Percentiles rank a stretch among this genome's conserved stretches.
These are phyloP conservation scores for Biscogniauxia mediterranea DNA, from an alignment of 2,329 filamentous ascomycete genomes.

Conservation along the genomic window DNA sequence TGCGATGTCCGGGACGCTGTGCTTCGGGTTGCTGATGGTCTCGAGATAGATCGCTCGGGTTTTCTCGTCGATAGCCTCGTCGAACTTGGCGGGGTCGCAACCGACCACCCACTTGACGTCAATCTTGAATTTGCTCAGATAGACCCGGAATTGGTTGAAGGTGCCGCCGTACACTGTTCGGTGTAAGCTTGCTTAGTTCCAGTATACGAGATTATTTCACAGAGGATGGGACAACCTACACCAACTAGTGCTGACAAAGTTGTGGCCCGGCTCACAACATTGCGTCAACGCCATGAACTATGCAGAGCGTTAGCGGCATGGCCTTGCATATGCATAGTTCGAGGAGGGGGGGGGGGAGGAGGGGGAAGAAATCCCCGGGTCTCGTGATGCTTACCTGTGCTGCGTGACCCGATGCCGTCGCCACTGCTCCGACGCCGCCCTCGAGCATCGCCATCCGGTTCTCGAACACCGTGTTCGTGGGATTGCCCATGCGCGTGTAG, in stretches of 20 bases:
- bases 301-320: slow-evolving; percentile 5
- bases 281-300: slow-evolving; percentile 38
- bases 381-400: slow-evolving; percentile 27
- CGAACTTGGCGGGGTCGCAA: slow-evolving; percentile 31
- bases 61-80: slow-evolving; percentile 31
- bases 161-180: slow-evolving; percentile 35
- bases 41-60: slow-evolving; percentile 33
- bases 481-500: slow-evolving; percentile 39
- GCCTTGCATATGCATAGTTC: neutral
- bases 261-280: slow-evolving; percentile 36
- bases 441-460: slow-evolving; percentile 38
- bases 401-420: slow-evolving; percentile 37
- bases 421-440: slow-evolving; percentile 37
- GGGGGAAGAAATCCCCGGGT: neutral
- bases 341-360: no score
- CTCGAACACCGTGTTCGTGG: slow-evolving; percentile 39
- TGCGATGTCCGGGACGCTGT: slow-evolving; percentile 61
- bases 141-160: slow-evolving; percentile 39
- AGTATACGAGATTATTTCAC: neutral
- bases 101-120: slow-evolving; percentile 37
- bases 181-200: slow-evolving; percentile 8
- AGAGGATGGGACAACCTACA: slow-evolving; percentile 21
- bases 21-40: slow-evolving; percentile 34
- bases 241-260: slow-evolving; percentile 37
- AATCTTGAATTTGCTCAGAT: slow-evolving; percentile 38